Percentiles rank a stretch among this genome's conserved stretches.
These are phyloP conservation scores for Streptanthus diversifolius DNA, from an alignment of 345 rosid species.

Conservation along the genomic window DNA sequence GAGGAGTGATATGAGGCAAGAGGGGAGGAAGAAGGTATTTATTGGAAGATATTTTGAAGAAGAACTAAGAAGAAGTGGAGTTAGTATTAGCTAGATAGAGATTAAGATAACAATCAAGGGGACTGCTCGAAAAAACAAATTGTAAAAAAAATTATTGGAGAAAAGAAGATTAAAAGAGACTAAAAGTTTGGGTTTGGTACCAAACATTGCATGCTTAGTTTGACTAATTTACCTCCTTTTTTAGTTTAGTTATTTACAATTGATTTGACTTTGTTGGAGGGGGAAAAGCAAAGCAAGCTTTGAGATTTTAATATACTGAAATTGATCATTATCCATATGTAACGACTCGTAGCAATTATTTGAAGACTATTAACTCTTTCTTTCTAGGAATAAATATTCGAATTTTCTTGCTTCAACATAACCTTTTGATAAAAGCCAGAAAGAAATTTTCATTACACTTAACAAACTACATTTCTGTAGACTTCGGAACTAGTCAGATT, in stretches of 20 bases:
- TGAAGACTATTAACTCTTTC: neutral
- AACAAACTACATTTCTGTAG: neutral
- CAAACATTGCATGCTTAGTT: slow-evolving; percentile 15
- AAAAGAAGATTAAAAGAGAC: slow-evolving; percentile 3
- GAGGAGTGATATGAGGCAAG: slow-evolving; percentile 23
- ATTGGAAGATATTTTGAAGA: slow-evolving; percentile 15
- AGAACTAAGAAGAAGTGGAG: slow-evolving; percentile 32
- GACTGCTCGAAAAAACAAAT: neutral
- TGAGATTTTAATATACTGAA: neutral
- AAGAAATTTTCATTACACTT: neutral
- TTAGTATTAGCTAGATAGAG: slow-evolving; percentile 36
- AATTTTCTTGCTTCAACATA: neutral
- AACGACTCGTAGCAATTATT: slow-evolving; percentile 22
- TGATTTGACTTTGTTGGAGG: slow-evolving; percentile 16
- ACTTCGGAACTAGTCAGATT: neutral
- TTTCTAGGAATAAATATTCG: neutral
- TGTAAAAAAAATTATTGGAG: neutral
- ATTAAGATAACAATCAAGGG: neutral
- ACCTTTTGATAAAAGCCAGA: neutral
- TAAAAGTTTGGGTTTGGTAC: slow-evolving; percentile 37
- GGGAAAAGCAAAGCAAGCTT: slow-evolving; percentile 22
- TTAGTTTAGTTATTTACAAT: slow-evolving; percentile 2
- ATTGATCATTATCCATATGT: slow-evolving; percentile 20
- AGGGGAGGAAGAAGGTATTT: slow-evolving; percentile 8
- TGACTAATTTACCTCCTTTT: slow-evolving; percentile 28